A percentile compares a stretch with the other conserved stretches of the same genome.
phyloP scores from a whole-genome alignment of 2,329 filamentous ascomycete species.

The Dothidotthia symphoricarpi region DNA sequence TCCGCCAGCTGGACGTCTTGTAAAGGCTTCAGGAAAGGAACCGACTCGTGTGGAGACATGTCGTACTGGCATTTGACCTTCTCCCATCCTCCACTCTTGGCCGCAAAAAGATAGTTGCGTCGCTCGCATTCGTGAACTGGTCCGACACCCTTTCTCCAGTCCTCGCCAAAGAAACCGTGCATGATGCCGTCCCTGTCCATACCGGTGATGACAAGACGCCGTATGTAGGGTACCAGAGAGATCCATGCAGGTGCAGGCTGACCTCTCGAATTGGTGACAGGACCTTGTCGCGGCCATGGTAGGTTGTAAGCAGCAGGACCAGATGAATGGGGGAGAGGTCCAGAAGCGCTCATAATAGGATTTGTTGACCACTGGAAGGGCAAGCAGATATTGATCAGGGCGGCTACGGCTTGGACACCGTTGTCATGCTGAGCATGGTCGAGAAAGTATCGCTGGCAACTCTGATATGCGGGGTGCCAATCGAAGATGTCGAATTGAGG shows the following conservation, averaged over 20 bases:
- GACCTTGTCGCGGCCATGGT: slow-evolving; percentile 45
- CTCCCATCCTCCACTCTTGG: slow-evolving; percentile 88
- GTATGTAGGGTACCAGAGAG: slow-evolving; percentile 83
- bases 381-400: slow-evolving; percentile 87
- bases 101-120: slow-evolving; percentile 90
- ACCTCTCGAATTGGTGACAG: slow-evolving; percentile 40
- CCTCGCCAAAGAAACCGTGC: slow-evolving; percentile 94
- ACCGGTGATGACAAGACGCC: slow-evolving; percentile 84
- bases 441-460: slow-evolving; percentile 86
- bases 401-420: slow-evolving; percentile 81
- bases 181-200: slow-evolving; percentile 85
- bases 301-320: slow-evolving; percentile 37
- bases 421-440: slow-evolving; percentile 83
- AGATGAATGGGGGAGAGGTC: slow-evolving; percentile 31
- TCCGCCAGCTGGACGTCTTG: slow-evolving; percentile 73
- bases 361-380: slow-evolving; percentile 71
- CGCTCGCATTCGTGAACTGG: slow-evolving; percentile 84
- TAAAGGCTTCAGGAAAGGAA: slow-evolving; percentile 85
- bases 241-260: slow-evolving; percentile 50
- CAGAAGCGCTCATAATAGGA: slow-evolving; percentile 46
- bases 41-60: slow-evolving; percentile 74
- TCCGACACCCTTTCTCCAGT: slow-evolving; percentile 78
- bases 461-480: slow-evolving; percentile 90
- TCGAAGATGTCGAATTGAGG: slow-evolving; percentile 75
- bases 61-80: slow-evolving; percentile 90